These are phyloP conservation scores for Cladorrhinum sp. DNA, from an alignment of 2,329 filamentous ascomycete genomes.

Conservation along the genomic window DNA sequence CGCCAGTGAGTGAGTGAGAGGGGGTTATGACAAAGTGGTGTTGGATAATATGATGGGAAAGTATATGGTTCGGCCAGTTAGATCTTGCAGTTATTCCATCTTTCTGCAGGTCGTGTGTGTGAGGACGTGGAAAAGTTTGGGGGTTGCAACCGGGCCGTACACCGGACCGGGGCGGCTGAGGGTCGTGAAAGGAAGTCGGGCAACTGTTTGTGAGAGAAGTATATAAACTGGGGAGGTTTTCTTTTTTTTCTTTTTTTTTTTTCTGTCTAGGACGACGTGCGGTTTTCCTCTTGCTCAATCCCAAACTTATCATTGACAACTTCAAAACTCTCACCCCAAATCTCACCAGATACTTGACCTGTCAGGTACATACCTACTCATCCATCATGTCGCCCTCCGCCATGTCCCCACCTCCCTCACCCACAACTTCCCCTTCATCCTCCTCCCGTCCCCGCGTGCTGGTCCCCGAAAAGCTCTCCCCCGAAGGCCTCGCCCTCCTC, in stretches of 20 bases:
- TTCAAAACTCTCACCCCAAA: too few relatives aligned
- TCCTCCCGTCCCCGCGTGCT: conserved; percentile 50
- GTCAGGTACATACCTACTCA: too few relatives aligned
- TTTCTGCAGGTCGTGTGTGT: not conserved
- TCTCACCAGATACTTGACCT: too few relatives aligned
- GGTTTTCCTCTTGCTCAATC: not conserved
- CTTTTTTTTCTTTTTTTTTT: not conserved
- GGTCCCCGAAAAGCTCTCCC: conserved; percentile 75
- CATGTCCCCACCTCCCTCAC: conserved; percentile 21
- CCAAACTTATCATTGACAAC: too few relatives aligned
- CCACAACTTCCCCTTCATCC: conserved; percentile 17
- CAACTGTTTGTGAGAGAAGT: not conserved
- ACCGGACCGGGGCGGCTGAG: not conserved
- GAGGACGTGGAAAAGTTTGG: not conserved
- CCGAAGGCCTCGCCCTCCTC: conserved; percentile 71
- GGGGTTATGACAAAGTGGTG: not conserved
- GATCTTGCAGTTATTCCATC: not conserved
- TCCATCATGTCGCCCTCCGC: conserved; percentile 32
- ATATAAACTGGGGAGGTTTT: not conserved
- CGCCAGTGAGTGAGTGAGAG: not conserved
- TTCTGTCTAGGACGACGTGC: too few relatives aligned
- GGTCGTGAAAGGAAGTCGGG: not conserved
- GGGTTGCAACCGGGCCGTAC: not conserved
- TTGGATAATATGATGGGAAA: not conserved
- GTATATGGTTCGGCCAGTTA: not conserved